phyloP scores from a whole-genome alignment of 2,329 filamentous ascomycete species.

The Pseudocercospora cruenta region DNA sequence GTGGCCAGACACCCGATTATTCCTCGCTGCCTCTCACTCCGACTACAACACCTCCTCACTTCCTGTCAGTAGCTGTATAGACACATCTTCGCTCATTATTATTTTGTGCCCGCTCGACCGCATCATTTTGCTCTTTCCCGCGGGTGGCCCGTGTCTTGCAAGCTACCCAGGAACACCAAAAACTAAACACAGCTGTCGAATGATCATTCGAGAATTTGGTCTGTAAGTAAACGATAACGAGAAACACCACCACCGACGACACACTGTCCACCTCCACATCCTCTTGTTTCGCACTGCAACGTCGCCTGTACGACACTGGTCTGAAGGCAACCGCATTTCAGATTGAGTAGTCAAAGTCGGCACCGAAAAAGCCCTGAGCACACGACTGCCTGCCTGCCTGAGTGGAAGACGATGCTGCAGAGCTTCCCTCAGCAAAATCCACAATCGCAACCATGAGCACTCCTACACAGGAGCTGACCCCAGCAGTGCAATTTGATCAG shows the following conservation, averaged over 20 bases:
- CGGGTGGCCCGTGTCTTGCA: slow-evolving; percentile 4
- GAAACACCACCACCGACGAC: not conserved
- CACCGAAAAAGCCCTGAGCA: not conserved
- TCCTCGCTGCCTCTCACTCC: not conserved
- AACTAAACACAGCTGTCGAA: slow-evolving; percentile 4
- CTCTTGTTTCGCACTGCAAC: not conserved
- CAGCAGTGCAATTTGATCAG: slow-evolving; percentile 27
- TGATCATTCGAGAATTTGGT: not conserved
- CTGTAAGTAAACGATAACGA: slow-evolving; percentile 6
- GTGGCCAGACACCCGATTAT: not conserved
- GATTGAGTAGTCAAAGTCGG: not conserved
- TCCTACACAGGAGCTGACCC: slow-evolving; percentile 30
- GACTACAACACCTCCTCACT: not conserved
- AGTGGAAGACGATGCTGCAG: slow-evolving; percentile 10
- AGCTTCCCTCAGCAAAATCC: slow-evolving; percentile 1
- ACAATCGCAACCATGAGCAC: slow-evolving; percentile 23
- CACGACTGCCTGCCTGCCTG: slow-evolving; percentile 7
- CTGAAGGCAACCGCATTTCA: not conserved
- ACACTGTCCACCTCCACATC: not conserved
- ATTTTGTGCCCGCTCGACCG: not conserved
- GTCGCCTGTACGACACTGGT: not conserved
- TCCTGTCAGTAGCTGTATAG: not conserved
- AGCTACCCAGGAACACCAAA: slow-evolving; percentile 5
- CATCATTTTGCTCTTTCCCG: not conserved
- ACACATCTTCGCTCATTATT: not conserved